A percentile compares a stretch with the other conserved stretches of the same genome.
Conservation (phyloP, 176 grass and related monocot genomes). For the Carex scoparia region DNA sequence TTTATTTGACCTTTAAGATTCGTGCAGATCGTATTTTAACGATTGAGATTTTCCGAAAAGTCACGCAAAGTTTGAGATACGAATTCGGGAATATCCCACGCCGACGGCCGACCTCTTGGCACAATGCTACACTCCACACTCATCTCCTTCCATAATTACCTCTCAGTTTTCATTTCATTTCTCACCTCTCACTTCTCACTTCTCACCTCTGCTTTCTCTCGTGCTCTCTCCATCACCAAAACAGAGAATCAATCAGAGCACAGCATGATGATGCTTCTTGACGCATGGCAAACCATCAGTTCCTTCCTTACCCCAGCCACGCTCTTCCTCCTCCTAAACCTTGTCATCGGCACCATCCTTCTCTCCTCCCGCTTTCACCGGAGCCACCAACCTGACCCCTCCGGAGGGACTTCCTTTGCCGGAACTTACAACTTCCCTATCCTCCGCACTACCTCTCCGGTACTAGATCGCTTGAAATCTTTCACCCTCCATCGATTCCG, state of each 20-base stretch:
- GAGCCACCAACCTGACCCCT: not conserved
- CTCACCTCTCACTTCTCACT: not conserved
- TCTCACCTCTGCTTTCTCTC: not conserved
- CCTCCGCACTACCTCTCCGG: constrained; percentile 38
- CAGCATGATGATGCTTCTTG: constrained; percentile 17
- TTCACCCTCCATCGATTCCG: constrained; percentile 60
- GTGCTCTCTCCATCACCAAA: not conserved
- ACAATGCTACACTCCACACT: not conserved
- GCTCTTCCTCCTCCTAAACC: constrained; percentile 79
- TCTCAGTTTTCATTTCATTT: not conserved
- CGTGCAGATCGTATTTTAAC: too few relatives aligned
- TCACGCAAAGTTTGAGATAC: too few relatives aligned
- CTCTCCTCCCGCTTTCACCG: constrained; percentile 47
- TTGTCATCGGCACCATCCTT: constrained; percentile 82
- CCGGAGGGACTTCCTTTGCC: not conserved
- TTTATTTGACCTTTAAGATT: too few relatives aligned
- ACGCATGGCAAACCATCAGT: constrained; percentile 36
- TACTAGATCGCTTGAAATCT: constrained; percentile 70
- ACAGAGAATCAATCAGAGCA: constrained; percentile 17
- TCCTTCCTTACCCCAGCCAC: constrained; percentile 54
- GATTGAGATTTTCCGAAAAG: too few relatives aligned
- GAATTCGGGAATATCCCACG: not conserved
- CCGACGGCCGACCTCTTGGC: constrained; percentile 6
- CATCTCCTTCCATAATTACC: not conserved
- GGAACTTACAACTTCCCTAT: constrained; percentile 10